Evolutionary conservation across 2,329 filamentous ascomycete genomes (phyloP).

Genomic region (Chaetomium strumarium): DNA sequence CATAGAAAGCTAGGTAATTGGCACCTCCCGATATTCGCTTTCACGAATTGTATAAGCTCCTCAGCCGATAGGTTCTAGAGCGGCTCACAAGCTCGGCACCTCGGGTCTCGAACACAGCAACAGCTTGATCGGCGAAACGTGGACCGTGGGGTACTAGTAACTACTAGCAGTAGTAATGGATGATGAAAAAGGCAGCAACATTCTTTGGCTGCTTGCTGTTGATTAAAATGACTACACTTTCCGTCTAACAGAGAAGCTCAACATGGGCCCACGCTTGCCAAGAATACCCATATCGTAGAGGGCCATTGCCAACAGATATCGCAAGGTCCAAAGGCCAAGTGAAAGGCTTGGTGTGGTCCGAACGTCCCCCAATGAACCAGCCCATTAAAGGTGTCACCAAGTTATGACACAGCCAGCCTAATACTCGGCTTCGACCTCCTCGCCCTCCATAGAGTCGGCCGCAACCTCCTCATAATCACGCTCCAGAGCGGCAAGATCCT

Average conservation of each 20-base stretch:
- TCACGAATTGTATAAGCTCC: background rate
- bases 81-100: background rate
- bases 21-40: background rate
- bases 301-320: conserved; percentile 19
- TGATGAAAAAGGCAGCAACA: background rate
- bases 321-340: conserved; percentile 13
- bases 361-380: too few relatives aligned
- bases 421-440: conserved; percentile 89
- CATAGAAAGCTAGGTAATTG: background rate
- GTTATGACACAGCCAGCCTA: conserved; percentile 40
- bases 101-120: background rate
- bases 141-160: too few relatives aligned
- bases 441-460: conserved; percentile 83
- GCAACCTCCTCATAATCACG: conserved; percentile 98
- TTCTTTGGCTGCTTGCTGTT: conserved; percentile 8
- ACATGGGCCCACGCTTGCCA: conserved; percentile 22
- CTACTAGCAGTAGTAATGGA: too few relatives aligned
- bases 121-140: background rate
- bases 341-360: background rate
- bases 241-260: conserved; percentile 24
- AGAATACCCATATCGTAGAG: conserved; percentile 23
- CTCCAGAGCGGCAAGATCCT: conserved; percentile 96
- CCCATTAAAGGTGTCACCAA: conserved; percentile 1
- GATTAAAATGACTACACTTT: conserved; percentile 27
- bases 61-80: too few relatives aligned